Evolutionary conservation across 2,329 filamentous ascomycete species (phyloP).

Genomic region (Penicillium nordicum): DNA sequence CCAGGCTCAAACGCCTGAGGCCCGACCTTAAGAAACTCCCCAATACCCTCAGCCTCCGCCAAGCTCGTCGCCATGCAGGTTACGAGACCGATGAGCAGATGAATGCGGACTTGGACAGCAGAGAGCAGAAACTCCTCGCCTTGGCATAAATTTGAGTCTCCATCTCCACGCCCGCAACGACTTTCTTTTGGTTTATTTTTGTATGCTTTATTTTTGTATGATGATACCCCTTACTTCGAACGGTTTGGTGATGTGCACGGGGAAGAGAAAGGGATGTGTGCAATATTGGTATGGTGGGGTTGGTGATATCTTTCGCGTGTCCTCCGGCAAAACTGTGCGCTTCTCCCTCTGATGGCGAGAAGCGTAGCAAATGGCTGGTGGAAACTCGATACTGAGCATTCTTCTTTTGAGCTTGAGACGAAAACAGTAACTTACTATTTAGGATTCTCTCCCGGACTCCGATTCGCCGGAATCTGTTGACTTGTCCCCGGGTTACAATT

Average conservation of each 20-base stretch:
- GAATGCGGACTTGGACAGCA: slow-evolving; percentile 29
- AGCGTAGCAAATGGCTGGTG: background rate
- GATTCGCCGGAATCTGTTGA: background rate
- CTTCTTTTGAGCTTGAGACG: background rate
- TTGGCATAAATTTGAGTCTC: background rate
- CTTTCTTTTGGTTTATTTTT: slow-evolving; percentile 7
- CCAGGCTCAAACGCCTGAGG: slow-evolving; percentile 29
- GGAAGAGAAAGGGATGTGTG: background rate
- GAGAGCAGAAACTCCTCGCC: slow-evolving; percentile 21
- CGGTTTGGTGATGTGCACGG: slow-evolving; percentile 5
- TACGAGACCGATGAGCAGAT: slow-evolving; percentile 33
- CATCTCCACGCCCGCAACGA: slow-evolving; percentile 1
- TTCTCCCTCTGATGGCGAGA: background rate
- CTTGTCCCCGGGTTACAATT: background rate
- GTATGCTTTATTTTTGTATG: slow-evolving; percentile 10
- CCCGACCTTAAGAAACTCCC: slow-evolving; percentile 28
- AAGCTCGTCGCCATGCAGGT: slow-evolving; percentile 31
- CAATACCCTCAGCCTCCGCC: slow-evolving; percentile 26
- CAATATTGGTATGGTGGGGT: background rate
- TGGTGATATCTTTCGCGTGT: background rate
- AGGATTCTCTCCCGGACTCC: background rate
- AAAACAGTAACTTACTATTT: slow-evolving; percentile 2
- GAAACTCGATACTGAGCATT: background rate
- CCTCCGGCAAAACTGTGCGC: background rate
- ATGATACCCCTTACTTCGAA: slow-evolving; percentile 12